phyloP scores from a whole-genome alignment of 2,329 filamentous ascomycete species.

The Colletotrichum sublineola region DNA sequence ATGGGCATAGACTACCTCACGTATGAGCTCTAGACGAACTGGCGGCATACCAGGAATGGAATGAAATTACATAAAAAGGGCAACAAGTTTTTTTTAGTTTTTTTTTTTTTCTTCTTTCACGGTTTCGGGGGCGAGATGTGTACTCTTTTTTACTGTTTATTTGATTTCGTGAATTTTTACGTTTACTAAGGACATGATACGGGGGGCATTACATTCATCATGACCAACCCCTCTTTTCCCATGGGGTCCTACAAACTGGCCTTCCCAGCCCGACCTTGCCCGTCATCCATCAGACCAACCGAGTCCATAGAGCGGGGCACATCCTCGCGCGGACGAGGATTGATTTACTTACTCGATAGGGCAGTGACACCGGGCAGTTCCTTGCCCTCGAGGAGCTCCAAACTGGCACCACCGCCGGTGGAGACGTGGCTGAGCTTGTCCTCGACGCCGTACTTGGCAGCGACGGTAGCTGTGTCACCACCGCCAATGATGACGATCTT shows the following conservation, averaged over 20 bases:
- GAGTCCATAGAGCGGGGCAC: conserved; percentile 21
- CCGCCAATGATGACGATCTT: conserved; percentile 99
- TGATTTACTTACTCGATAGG: conserved; percentile 80
- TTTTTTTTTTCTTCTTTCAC: background rate
- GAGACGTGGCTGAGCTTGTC: conserved; percentile 98
- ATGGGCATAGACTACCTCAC: conserved; percentile 34
- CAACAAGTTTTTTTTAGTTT: background rate
- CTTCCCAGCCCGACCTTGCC: conserved; percentile 50
- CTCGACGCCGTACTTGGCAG: conserved; percentile 96
- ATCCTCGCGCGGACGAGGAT: conserved; percentile 24
- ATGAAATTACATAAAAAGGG: conserved; percentile 20
- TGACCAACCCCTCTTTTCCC: conserved; percentile 15
- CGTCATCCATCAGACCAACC: conserved; percentile 50
- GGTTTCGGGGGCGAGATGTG: background rate
- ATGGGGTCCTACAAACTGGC: conserved; percentile 52
- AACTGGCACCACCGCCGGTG: conserved; percentile 92
- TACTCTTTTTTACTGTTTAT: conserved; percentile 21
- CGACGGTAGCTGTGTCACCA: conserved; percentile 97
- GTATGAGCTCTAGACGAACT: conserved; percentile 31
- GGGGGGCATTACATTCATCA: conserved; percentile 41
- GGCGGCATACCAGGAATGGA: conserved; percentile 35
- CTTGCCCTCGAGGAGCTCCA: conserved; percentile 98
- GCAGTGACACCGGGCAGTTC: conserved; percentile 93
- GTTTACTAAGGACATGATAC: conserved; percentile 34
- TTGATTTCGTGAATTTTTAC: conserved; percentile 32